Percentiles rank a stretch among this genome's conserved stretches.
phyloP scores from a whole-genome alignment of 768 basidiomycete genomes.

The Calocybe cyanea region DNA sequence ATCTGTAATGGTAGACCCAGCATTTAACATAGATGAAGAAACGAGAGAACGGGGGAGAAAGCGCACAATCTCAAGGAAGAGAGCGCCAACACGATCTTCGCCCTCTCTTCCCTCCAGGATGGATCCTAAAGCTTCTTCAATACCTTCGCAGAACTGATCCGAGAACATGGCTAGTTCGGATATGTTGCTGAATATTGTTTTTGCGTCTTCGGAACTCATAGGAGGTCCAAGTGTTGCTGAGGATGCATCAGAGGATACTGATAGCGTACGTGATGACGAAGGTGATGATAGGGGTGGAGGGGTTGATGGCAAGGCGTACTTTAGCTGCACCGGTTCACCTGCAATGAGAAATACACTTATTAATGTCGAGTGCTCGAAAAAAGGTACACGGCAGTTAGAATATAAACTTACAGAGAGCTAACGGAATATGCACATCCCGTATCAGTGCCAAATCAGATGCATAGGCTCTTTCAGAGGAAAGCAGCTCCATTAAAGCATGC shows the following conservation, averaged over 20 bases:
- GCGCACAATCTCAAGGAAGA: slow-evolving; percentile 64
- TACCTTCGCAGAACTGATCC: slow-evolving; percentile 57
- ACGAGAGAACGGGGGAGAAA: slow-evolving; percentile 4
- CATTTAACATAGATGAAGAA: slow-evolving; percentile 8
- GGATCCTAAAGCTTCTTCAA: slow-evolving; percentile 65
- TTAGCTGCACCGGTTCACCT: slow-evolving; percentile 29
- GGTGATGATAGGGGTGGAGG: slow-evolving; percentile 48
- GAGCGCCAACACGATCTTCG: slow-evolving; percentile 64
- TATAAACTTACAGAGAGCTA: slow-evolving; percentile 63
- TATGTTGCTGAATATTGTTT: slow-evolving; percentile 75
- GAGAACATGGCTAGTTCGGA: slow-evolving; percentile 70
- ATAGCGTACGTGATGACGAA: slow-evolving; percentile 47
- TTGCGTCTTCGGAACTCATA: slow-evolving; percentile 68
- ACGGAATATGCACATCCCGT: slow-evolving; percentile 72
- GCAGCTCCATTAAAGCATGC: slow-evolving; percentile 73
- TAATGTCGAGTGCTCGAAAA: no score
- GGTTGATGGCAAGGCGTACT: slow-evolving; percentile 27
- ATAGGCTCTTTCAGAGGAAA: slow-evolving; percentile 78
- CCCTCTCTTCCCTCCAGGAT: slow-evolving; percentile 61
- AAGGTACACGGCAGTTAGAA: no score
- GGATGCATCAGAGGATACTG: slow-evolving; percentile 48
- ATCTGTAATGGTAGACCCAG: slow-evolving; percentile 38
- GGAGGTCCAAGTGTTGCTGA: slow-evolving; percentile 41
- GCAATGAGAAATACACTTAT: not conserved
- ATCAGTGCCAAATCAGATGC: slow-evolving; percentile 80